phyloP scores from a whole-genome alignment of 345 rosid species.

The Dipteronia dyeriana region DNA sequence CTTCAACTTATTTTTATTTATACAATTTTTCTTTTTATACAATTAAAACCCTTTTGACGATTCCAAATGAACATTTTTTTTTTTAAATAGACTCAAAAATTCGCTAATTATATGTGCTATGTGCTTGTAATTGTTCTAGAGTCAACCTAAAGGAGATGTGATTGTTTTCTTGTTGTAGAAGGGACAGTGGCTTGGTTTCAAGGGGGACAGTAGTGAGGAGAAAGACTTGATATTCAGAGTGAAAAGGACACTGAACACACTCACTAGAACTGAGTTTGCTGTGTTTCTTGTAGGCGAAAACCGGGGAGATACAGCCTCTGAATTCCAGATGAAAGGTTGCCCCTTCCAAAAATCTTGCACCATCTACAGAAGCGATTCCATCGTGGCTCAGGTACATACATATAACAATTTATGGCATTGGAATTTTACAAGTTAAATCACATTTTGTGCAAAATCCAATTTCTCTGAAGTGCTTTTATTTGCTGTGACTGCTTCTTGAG shows the following conservation, averaged over 20 bases:
- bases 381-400: conserved; percentile 70
- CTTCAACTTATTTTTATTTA: neutral
- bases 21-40: neutral
- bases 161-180: conserved; percentile 45
- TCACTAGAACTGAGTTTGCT: conserved; percentile 59
- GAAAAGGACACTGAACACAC: conserved; percentile 48
- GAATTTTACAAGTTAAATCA: neutral
- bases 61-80: neutral
- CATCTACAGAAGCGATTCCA: conserved; percentile 56
- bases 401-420: neutral
- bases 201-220: conserved; percentile 42
- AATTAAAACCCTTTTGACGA: too few relatives aligned
- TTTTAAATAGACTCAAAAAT: neutral
- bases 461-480: too few relatives aligned
- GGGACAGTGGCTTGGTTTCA: conserved; percentile 66
- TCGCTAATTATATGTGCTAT: neutral
- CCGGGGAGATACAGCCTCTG: conserved; percentile 31
- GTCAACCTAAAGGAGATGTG: neutral
- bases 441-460: neutral
- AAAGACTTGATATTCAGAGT: conserved; percentile 55
- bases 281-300: conserved; percentile 44
- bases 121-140: neutral
- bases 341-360: conserved; percentile 84
- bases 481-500: neutral
- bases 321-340: conserved; percentile 61